A percentile compares a stretch with the other conserved stretches of the same genome.
These are phyloP conservation scores for Leccinum angustisporum DNA, from an alignment of 1,284 basidiomycete species.

Conservation along the genomic window DNA sequence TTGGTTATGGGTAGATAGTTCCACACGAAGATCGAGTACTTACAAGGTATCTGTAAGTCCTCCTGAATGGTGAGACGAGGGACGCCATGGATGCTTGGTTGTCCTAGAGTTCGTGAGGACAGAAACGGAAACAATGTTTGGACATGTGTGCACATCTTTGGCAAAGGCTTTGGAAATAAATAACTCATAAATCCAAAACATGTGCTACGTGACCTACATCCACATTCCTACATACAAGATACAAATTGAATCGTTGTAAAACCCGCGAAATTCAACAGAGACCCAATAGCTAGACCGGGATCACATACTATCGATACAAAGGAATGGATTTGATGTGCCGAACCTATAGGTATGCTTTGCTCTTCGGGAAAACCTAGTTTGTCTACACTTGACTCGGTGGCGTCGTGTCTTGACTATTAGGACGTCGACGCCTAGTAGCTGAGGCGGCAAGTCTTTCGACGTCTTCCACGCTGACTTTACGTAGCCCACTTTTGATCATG, in stretches of 20 bases:
- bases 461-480: constrained; percentile 16
- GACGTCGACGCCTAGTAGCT: constrained; percentile 2
- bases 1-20: background rate
- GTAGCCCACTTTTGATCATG: background rate
- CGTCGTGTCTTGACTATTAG: background rate
- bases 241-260: constrained; percentile 2
- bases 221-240: background rate
- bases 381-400: background rate
- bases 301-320: background rate
- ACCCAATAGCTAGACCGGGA: background rate
- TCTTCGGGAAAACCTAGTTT: background rate
- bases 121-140: constrained; percentile 25
- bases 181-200: background rate
- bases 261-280: constrained; percentile 4
- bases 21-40: background rate
- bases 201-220: no score
- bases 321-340: background rate
- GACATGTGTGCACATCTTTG: constrained; percentile 27
- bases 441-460: constrained; percentile 21
- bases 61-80: constrained; percentile 32
- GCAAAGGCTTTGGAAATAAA: constrained; percentile 30
- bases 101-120: constrained; percentile 8
- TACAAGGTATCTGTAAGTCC: constrained; percentile 34
- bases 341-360: background rate
- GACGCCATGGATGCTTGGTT: constrained; percentile 27